Percentiles rank a stretch among this genome's conserved stretches.
These are phyloP conservation scores for Euphorbia peplus DNA, from an alignment of 345 rosid species.

Conservation along the genomic window DNA sequence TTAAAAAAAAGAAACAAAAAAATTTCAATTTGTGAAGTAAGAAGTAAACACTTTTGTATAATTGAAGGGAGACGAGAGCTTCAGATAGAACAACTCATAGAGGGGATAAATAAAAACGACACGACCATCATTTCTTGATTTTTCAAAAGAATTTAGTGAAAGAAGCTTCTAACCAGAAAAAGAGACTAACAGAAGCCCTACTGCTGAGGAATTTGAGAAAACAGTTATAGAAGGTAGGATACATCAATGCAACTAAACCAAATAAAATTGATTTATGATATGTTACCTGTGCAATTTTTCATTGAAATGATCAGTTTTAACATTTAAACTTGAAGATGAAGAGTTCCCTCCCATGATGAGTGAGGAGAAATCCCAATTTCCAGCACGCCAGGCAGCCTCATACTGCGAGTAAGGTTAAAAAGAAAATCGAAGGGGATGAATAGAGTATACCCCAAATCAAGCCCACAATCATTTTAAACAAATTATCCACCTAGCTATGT, in stretches of 20 bases:
- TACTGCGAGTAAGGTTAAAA: slow-evolving; percentile 47
- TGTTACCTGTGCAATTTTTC: slow-evolving; percentile 79
- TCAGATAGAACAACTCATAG: background rate
- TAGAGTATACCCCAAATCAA: slow-evolving; percentile 8
- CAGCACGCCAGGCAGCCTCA: slow-evolving; percentile 98
- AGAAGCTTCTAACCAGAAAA: background rate
- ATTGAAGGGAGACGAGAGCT: background rate
- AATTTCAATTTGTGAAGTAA: background rate
- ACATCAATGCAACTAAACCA: background rate
- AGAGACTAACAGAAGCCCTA: background rate
- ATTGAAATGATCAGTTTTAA: slow-evolving; percentile 56
- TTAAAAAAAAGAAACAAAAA: background rate
- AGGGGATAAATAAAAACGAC: background rate
- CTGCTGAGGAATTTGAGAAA: background rate
- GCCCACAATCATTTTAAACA: background rate
- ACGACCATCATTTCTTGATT: background rate
- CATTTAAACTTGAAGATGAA: slow-evolving; percentile 36
- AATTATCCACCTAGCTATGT: background rate
- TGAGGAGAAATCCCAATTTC: slow-evolving; percentile 93
- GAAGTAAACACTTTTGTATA: background rate
- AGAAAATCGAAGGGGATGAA: background rate
- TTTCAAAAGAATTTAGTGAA: background rate
- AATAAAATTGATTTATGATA: background rate
- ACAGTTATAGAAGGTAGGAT: background rate
- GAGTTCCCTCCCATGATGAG: slow-evolving; percentile 44